Percentiles rank a stretch among this genome's conserved stretches.
Evolutionary conservation across 2,329 filamentous ascomycete genomes (phyloP).

Genomic region (Tolypocladium album): DNA sequence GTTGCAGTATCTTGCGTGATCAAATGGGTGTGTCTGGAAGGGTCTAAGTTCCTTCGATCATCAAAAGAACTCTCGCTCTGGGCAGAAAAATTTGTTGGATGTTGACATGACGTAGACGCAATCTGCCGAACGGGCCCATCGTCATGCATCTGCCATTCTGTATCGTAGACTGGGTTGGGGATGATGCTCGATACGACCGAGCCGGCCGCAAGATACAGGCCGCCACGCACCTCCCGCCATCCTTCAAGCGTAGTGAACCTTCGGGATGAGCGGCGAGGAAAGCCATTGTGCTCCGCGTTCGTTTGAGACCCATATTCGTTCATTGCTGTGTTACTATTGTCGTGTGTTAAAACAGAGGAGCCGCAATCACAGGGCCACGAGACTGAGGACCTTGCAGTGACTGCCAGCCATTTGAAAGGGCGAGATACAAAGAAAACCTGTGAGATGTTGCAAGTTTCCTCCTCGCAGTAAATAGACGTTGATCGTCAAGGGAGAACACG

Average conservation of each 20-base stretch:
- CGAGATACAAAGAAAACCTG: too few relatives aligned
- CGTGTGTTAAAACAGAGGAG: too few relatives aligned
- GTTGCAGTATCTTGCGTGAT: neutral
- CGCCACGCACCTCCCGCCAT: neutral
- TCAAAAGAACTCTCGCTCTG: neutral
- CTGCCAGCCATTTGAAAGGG: too few relatives aligned
- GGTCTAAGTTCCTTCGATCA: too few relatives aligned
- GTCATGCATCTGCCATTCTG: neutral
- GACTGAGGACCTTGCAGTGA: too few relatives aligned
- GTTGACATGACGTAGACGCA: neutral
- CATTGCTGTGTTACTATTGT: neutral
- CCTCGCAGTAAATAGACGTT: too few relatives aligned
- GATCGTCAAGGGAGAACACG: too few relatives aligned
- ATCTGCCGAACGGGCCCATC: neutral
- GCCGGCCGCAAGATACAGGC: neutral
- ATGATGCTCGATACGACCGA: neutral
- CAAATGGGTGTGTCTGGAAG: neutral
- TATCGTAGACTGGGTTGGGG: slow-evolving; percentile 1
- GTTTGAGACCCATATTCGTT: neutral
- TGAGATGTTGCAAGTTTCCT: too few relatives aligned
- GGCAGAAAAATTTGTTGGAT: neutral
- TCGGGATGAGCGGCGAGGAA: neutral
- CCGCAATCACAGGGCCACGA: too few relatives aligned
- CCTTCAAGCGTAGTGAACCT: slow-evolving; percentile 2
- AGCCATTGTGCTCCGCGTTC: slow-evolving; percentile 1